Evolutionary conservation across 2,329 filamentous ascomycete species (phyloP).

Genomic region (Fusarium xylarioides): DNA sequence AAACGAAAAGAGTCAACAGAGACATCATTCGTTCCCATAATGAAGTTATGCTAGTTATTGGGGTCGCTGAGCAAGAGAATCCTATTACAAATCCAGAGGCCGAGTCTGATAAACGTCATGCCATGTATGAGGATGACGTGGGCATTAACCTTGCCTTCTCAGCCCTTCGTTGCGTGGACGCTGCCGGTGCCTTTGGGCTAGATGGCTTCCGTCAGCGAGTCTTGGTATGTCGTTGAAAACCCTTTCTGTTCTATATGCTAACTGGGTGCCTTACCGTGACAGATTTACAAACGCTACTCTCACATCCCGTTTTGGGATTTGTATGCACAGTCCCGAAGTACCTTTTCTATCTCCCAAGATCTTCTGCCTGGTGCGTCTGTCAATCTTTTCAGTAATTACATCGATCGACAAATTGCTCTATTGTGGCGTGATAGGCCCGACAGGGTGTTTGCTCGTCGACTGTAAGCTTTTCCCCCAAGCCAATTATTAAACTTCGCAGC

Average conservation of each 20-base stretch:
- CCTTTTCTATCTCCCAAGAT: conserved; percentile 45
- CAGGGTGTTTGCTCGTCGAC: conserved; percentile 35
- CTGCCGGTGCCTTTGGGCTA: conserved; percentile 61
- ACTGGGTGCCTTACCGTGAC: not conserved
- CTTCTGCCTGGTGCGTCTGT: conserved; percentile 48
- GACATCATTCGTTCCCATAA: conserved; percentile 69
- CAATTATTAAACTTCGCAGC: not conserved
- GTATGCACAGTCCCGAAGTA: conserved; percentile 40
- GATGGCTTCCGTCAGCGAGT: conserved; percentile 63
- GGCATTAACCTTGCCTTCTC: conserved; percentile 52
- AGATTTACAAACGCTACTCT: conserved; percentile 63
- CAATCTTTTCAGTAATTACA: conserved; percentile 42
- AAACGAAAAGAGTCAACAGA: conserved; percentile 63
- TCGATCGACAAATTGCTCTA: conserved; percentile 41
- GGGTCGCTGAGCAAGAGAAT: conserved; percentile 67
- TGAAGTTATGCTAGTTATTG: conserved; percentile 70
- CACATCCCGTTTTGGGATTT: conserved; percentile 59
- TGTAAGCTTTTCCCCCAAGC: conserved; percentile 37
- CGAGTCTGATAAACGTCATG: conserved; percentile 55
- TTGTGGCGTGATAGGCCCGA: conserved; percentile 40
- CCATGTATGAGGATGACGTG: conserved; percentile 57
- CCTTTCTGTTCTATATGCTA: conserved; percentile 1
- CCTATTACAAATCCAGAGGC: conserved; percentile 50
- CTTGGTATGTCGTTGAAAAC: conserved; percentile 51
- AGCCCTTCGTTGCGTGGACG: conserved; percentile 48